Evolutionary conservation across 2,329 filamentous ascomycete species (phyloP).

Genomic region (Penicillium sp.): DNA sequence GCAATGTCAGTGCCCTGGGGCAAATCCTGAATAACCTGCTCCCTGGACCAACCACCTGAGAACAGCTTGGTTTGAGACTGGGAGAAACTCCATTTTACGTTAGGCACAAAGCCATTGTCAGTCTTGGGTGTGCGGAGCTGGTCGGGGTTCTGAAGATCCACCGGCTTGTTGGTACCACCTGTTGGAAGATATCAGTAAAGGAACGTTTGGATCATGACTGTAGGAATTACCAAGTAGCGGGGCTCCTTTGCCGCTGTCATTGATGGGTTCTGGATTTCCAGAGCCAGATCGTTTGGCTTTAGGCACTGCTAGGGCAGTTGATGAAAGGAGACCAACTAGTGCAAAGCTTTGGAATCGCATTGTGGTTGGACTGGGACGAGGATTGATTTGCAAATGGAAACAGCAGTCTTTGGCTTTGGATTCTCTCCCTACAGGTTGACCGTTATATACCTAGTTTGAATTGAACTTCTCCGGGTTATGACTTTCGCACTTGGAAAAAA

Average conservation of each 20-base stretch:
- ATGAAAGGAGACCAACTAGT: constrained; percentile 15
- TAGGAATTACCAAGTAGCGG: constrained; percentile 51
- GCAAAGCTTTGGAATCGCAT: constrained; percentile 19
- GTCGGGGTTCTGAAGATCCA: constrained; percentile 61
- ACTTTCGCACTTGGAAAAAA: background rate
- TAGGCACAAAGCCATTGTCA: constrained; percentile 60
- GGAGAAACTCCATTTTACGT: constrained; percentile 66
- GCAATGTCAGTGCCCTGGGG: constrained; percentile 63
- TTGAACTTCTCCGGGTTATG: background rate
- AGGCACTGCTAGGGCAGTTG: constrained; percentile 17
- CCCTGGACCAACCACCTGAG: constrained; percentile 61
- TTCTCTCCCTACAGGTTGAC: background rate
- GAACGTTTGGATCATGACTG: background rate
- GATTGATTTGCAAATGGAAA: background rate
- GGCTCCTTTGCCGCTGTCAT: constrained; percentile 54
- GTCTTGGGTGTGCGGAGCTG: constrained; percentile 60
- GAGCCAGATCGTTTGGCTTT: constrained; percentile 38
- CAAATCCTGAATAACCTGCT: constrained; percentile 64
- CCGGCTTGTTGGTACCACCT: constrained; percentile 61
- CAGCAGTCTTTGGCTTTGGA: background rate
- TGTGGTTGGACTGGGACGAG: background rate
- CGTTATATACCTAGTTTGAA: background rate
- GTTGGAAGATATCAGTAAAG: constrained; percentile 1
- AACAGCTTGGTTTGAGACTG: constrained; percentile 61
- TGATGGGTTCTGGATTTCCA: constrained; percentile 53